Evolutionary conservation across 306 rosid species (phyloP).

Genomic region (Medicago ruthenica): DNA sequence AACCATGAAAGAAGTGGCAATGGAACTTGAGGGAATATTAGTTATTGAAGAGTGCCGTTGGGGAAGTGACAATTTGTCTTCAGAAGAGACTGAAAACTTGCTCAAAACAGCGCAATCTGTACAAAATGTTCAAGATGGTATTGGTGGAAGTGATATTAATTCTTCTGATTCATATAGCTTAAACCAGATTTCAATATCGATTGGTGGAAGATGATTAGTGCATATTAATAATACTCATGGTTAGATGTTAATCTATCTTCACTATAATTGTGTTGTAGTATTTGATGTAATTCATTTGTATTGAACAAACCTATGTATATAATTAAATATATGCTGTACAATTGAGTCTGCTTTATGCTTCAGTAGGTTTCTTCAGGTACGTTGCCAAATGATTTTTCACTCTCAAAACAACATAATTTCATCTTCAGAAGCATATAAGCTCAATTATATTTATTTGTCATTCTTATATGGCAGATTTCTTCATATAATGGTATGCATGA

Average conservation of each 20-base stretch:
- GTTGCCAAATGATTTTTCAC: background rate
- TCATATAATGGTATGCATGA: background rate
- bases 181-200: slow-evolving; percentile 7
- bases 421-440: background rate
- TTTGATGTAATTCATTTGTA: background rate
- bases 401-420: background rate
- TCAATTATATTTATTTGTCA: background rate
- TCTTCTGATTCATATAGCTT: slow-evolving; percentile 26
- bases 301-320: background rate
- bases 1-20: slow-evolving; percentile 62
- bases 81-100: slow-evolving; percentile 35
- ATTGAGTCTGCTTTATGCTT: background rate
- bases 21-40: slow-evolving; percentile 52
- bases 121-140: background rate
- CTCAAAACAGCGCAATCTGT: background rate
- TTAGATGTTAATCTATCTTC: background rate
- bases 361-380: background rate
- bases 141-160: background rate
- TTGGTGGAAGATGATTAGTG: slow-evolving; percentile 36
- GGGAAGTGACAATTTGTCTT: background rate
- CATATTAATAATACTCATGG: background rate
- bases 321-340: background rate
- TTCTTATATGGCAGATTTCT: background rate
- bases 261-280: background rate
- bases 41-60: slow-evolving; percentile 28